Conservation (phyloP, 2,329 filamentous ascomycete species). For the Cladosporium sp. region DNA sequence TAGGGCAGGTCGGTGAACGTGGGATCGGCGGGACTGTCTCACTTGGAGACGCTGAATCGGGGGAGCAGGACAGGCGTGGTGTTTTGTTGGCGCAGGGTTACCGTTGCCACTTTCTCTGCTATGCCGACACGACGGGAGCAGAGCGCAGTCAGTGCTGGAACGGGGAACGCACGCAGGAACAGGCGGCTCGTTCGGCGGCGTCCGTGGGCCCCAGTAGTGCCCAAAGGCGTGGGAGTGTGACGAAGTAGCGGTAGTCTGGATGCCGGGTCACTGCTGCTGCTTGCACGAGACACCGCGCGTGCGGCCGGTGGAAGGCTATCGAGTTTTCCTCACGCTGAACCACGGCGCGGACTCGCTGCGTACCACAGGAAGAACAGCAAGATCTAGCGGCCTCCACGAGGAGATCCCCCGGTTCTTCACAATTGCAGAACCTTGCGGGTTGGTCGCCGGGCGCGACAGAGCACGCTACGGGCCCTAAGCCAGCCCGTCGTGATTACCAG, state of each 20-base stretch:
- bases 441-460: not conserved
- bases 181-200: constrained; percentile 5
- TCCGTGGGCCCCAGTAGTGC: not conserved
- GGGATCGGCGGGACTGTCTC: constrained; percentile 1
- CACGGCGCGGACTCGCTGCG: not conserved
- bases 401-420: not conserved
- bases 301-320: not conserved
- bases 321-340: not conserved
- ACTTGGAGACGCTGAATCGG: not conserved
- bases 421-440: not conserved
- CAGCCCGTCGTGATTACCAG: not conserved
- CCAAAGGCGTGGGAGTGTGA: not conserved
- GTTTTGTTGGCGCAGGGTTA: not conserved
- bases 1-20: not conserved
- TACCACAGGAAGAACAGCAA: not conserved
- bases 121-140: not conserved
- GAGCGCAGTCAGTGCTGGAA: not conserved
- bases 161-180: constrained; percentile 8
- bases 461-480: not conserved
- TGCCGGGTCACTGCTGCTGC: not conserved
- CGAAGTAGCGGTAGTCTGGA: not conserved
- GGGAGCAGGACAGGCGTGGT: not conserved
- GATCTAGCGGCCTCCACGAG: not conserved
- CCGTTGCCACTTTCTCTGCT: not conserved
- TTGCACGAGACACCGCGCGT: not conserved